Percentiles rank a stretch among this genome's conserved stretches.
These are phyloP conservation scores for Lodderomyces jiufengensis DNA, from an alignment of 1,139 yeast genomes.

Conservation along the genomic window DNA sequence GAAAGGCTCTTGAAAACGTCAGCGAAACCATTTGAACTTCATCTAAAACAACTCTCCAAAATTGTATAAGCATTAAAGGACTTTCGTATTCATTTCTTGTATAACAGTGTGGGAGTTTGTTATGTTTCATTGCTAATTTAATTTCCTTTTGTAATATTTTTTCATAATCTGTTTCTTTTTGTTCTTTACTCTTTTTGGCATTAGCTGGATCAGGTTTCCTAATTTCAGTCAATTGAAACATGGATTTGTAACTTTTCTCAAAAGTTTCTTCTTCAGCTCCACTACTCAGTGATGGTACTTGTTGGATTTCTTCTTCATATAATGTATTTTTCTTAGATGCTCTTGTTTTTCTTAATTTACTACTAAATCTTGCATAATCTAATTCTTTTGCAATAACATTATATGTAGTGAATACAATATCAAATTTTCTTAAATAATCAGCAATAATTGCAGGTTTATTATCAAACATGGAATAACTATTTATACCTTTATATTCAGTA, in stretches of 20 bases:
- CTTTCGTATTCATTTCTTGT: conserved; percentile 57
- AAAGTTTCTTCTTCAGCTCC: conserved; percentile 15
- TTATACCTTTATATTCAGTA: conserved; percentile 61
- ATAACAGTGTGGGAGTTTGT: conserved; percentile 23
- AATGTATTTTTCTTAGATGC: conserved; percentile 19
- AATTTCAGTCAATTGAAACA: conserved; percentile 5
- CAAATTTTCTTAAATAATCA: conserved; percentile 51
- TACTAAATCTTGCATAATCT: conserved; percentile 75
- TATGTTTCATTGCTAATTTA: conserved; percentile 30
- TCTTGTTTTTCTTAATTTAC: conserved; percentile 55
- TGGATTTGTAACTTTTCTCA: conserved; percentile 6
- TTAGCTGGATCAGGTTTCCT: conserved; percentile 12
- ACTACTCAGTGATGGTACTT: too few relatives aligned
- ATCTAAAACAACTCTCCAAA: conserved; percentile 86
- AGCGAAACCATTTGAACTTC: conserved; percentile 92
- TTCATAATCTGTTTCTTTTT: conserved; percentile 33
- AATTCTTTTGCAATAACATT: conserved; percentile 65
- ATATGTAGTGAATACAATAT: conserved; percentile 83
- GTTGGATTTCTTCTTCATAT: conserved; percentile 14
- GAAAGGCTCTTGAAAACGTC: conserved; percentile 71
- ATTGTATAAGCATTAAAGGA: conserved; percentile 79
- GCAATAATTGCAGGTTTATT: conserved; percentile 44
- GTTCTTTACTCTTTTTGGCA: conserved; percentile 23
- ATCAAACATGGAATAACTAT: conserved; percentile 42
- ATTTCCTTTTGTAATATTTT: conserved; percentile 37